These are phyloP conservation scores for Westerdykella aurantiaca DNA, from an alignment of 2,329 filamentous ascomycete species.

Conservation along the genomic window DNA sequence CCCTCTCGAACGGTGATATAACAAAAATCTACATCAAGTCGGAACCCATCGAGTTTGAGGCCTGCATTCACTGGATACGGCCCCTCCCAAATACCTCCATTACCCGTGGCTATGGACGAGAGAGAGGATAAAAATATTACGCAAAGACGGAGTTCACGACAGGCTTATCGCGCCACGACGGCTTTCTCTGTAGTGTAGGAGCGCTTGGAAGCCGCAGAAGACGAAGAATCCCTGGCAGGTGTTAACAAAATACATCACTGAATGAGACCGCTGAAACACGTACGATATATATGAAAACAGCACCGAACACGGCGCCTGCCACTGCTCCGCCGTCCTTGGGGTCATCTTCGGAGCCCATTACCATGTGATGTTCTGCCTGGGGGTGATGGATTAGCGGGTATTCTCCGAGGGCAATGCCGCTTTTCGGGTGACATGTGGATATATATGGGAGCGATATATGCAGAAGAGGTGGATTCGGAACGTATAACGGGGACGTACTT, in stretches of 20 bases:
- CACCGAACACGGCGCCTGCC: slow-evolving; percentile 77
- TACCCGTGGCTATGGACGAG: not conserved
- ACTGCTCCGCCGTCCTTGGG: slow-evolving; percentile 71
- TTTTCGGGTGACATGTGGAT: not conserved
- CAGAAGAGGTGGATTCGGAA: not conserved
- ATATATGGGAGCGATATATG: not conserved
- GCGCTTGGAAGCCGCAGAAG: slow-evolving; percentile 85
- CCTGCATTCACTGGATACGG: too few species aligned
- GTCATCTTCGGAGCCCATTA: slow-evolving; percentile 68
- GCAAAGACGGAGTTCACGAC: slow-evolving; percentile 35
- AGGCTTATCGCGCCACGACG: slow-evolving; percentile 78
- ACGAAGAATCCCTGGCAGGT: slow-evolving; percentile 65
- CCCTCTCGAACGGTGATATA: too few species aligned
- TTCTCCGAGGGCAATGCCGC: not conserved
- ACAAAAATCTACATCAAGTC: too few species aligned
- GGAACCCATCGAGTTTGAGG: too few species aligned
- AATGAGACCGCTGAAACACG: slow-evolving; percentile 35
- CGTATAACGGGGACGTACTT: slow-evolving; percentile 41
- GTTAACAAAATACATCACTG: not conserved
- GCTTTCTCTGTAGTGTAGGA: slow-evolving; percentile 77
- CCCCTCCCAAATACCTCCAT: too few species aligned
- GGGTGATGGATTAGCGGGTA: slow-evolving; percentile 12
- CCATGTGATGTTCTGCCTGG: slow-evolving; percentile 67
- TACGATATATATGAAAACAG: slow-evolving; percentile 85
- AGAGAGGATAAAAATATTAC: not conserved